These are phyloP conservation scores for Suhomyces kilbournensis DNA, from an alignment of 805 yeast species.

Conservation along the genomic window DNA sequence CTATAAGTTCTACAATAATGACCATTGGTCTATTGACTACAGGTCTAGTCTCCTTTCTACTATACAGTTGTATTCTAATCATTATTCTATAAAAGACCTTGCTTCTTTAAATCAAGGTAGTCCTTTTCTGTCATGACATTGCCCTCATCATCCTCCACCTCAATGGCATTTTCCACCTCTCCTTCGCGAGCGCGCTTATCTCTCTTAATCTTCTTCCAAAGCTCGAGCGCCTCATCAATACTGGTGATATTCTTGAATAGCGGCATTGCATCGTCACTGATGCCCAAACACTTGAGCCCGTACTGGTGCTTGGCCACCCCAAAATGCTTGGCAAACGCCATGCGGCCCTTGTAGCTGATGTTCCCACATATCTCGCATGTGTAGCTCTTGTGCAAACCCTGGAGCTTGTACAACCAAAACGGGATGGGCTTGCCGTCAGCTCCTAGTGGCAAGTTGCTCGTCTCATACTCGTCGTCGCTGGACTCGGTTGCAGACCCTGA, in stretches of 20 bases:
- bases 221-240: conserved; percentile 63
- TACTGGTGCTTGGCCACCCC: conserved; percentile 62
- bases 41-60: no score
- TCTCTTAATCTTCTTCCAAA: conserved; percentile 50
- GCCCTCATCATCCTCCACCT: conserved; percentile 90
- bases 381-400: conserved; percentile 73
- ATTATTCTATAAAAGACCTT: conserved; percentile 61
- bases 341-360: conserved; percentile 66
- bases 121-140: conserved; percentile 85
- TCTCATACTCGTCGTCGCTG: conserved; percentile 27
- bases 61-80: no score
- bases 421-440: conserved; percentile 93
- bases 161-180: conserved; percentile 55
- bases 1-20: no score
- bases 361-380: conserved; percentile 88
- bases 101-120: conserved; percentile 80
- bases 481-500: conserved; percentile 31
- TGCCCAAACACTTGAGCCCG: conserved; percentile 75
- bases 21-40: no score
- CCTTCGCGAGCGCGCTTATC: conserved; percentile 36
- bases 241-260: conserved; percentile 61
- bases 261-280: conserved; percentile 43
- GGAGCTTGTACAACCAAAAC: conserved; percentile 84
- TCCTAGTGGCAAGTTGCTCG: conserved; percentile 71
- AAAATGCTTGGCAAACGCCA: conserved; percentile 72